Conservation (phyloP, 495 filamentous ascomycete genomes). For the Hyaloscypha bicolor region DNA sequence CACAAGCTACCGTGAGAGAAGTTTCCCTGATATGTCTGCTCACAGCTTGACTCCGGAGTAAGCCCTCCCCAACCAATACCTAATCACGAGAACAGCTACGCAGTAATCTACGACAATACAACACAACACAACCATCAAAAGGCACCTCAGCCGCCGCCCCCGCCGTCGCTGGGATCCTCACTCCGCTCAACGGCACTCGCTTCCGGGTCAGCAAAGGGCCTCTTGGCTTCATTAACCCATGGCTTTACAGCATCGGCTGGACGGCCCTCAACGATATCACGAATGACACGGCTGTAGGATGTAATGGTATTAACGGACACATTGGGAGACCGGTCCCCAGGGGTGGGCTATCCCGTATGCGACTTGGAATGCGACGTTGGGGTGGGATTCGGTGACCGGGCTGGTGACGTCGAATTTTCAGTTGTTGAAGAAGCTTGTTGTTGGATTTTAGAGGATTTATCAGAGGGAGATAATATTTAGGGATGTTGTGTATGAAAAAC, state of each 20-base stretch:
- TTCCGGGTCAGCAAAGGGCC: constrained; percentile 47
- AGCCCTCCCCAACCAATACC: background rate
- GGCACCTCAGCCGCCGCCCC: constrained; percentile 46
- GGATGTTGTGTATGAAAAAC: too few relatives aligned
- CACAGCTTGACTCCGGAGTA: constrained; percentile 32
- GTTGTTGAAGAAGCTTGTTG: constrained; percentile 34
- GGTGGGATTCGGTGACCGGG: constrained; percentile 45
- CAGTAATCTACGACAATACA: constrained; percentile 28
- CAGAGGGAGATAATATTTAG: too few relatives aligned
- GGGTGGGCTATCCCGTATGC: constrained; percentile 20
- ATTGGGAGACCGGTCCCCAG: constrained; percentile 3
- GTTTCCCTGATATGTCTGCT: constrained; percentile 42
- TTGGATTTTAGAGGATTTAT: background rate
- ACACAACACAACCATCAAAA: constrained; percentile 29
- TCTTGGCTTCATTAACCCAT: constrained; percentile 56
- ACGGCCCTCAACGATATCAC: constrained; percentile 53
- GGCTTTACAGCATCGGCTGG: constrained; percentile 47
- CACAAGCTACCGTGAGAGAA: constrained; percentile 38
- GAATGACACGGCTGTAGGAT: constrained; percentile 47
- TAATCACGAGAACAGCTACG: constrained; percentile 21
- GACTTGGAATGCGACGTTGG: constrained; percentile 35
- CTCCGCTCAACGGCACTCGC: constrained; percentile 52
- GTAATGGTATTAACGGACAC: constrained; percentile 28
- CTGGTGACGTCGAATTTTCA: constrained; percentile 56
- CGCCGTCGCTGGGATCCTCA: constrained; percentile 41